Evolutionary conservation across 352 stramenopile species (phyloP).

Genomic region (Saprolegnia diclina): DNA sequence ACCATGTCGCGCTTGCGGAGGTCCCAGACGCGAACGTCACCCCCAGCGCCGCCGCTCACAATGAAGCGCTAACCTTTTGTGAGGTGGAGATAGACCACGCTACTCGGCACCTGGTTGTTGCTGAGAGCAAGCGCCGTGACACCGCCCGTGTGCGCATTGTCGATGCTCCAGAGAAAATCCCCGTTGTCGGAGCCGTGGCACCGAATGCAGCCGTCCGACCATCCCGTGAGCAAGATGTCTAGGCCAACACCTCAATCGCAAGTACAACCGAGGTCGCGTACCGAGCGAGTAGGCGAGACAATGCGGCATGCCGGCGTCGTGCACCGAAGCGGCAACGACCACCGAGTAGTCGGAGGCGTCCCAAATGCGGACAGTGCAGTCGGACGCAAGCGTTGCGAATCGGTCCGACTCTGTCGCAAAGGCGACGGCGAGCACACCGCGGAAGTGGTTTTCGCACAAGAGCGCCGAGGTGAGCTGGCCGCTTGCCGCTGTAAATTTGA

Average conservation of each 20-base stretch:
- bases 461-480: constrained; percentile 33
- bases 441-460: constrained; percentile 80
- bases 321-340: constrained; percentile 45
- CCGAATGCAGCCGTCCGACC: constrained; percentile 85
- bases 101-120: constrained; percentile 63
- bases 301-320: constrained; percentile 54
- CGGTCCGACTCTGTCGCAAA: constrained; percentile 79
- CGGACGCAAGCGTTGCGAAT: constrained; percentile 84
- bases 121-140: constrained; percentile 86
- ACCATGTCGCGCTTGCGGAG: constrained; percentile 86
- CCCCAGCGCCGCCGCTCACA: constrained; percentile 68
- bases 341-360: constrained; percentile 84
- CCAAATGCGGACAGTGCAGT: constrained; percentile 88
- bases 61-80: constrained; percentile 45
- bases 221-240: constrained; percentile 85
- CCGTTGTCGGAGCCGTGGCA: constrained; percentile 82
- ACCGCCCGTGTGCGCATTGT: constrained; percentile 84
- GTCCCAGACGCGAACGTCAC: constrained; percentile 92
- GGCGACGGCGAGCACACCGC: constrained; percentile 62
- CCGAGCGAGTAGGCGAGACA: constrained; percentile 77
- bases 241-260: not conserved
- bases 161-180: constrained; percentile 82
- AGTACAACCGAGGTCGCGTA: constrained; percentile 15
- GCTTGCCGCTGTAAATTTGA: constrained; percentile 33
- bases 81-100: constrained; percentile 28